Percentiles rank a stretch among this genome's conserved stretches.
Conservation (phyloP, 768 basidiomycete genomes). For the Mycena rebaudengoi region DNA sequence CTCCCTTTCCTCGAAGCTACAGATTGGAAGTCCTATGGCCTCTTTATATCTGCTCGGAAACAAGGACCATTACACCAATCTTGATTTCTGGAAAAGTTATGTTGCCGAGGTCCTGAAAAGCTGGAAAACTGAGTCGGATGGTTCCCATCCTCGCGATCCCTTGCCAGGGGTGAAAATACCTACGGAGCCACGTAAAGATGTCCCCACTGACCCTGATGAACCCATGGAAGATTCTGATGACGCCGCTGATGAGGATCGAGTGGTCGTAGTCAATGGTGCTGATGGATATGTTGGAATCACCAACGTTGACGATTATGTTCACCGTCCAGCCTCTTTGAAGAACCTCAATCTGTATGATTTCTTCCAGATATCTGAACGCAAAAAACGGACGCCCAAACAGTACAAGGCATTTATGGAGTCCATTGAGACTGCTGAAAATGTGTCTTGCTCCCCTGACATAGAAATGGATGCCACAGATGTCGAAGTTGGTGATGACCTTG, state of each 20-base stretch:
- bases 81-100: background rate
- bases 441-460: too few relatives aligned
- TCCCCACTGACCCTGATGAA: too few relatives aligned
- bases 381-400: background rate
- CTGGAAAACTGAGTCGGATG: background rate
- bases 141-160: background rate
- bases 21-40: conserved; percentile 9
- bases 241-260: background rate
- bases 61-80: too few relatives aligned
- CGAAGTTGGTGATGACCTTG: too few relatives aligned
- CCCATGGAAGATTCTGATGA: background rate
- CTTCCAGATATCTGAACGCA: background rate
- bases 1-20: conserved; percentile 19
- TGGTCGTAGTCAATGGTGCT: background rate
- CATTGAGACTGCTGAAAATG: too few relatives aligned
- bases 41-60: too few relatives aligned
- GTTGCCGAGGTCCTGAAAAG: background rate
- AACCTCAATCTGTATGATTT: background rate
- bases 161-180: background rate
- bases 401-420: background rate
- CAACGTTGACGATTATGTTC: background rate
- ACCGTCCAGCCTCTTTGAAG: background rate
- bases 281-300: background rate
- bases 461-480: too few relatives aligned
- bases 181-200: background rate